Percentiles rank a stretch among this genome's conserved stretches.
phyloP scores from a whole-genome alignment of 345 rosid genomes.

The Firmiana major region DNA sequence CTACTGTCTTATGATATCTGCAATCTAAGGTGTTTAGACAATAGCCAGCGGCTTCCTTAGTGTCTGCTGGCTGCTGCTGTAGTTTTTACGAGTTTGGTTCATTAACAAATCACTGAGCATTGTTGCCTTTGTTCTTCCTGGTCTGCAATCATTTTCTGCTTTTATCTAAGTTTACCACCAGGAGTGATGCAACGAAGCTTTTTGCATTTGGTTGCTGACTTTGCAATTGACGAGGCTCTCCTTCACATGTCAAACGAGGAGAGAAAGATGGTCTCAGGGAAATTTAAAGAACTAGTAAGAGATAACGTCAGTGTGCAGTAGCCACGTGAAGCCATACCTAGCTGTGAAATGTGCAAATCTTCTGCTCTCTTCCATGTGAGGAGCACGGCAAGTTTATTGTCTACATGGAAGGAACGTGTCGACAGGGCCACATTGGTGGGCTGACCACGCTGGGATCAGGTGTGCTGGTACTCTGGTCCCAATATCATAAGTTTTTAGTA shows the following conservation, averaged over 20 bases:
- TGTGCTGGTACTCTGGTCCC: background rate
- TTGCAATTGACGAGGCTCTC: background rate
- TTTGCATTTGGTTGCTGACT: too few species aligned
- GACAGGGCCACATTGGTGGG: background rate
- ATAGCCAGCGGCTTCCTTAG: background rate
- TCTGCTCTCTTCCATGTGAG: constrained; percentile 4
- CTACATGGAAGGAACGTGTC: background rate
- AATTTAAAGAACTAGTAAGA: background rate
- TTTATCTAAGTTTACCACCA: too few species aligned
- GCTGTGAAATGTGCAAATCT: background rate
- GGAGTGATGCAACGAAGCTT: too few species aligned
- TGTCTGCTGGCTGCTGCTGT: background rate
- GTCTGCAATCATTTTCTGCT: too few species aligned
- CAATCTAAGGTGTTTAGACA: background rate
- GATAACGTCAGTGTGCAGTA: background rate
- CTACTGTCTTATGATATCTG: background rate
- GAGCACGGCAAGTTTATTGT: background rate
- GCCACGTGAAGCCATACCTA: constrained; percentile 10
- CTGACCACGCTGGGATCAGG: background rate
- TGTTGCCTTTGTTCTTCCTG: too few species aligned
- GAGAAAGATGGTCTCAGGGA: background rate
- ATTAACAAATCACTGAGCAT: background rate
- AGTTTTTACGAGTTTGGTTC: background rate
- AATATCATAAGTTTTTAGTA: background rate
- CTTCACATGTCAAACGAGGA: too few species aligned